Evolutionary conservation across 169 alveolate species (phyloP), one percentile per base, ranked within the genome.

Genomic region (Plasmodium falciparum): DNA sequence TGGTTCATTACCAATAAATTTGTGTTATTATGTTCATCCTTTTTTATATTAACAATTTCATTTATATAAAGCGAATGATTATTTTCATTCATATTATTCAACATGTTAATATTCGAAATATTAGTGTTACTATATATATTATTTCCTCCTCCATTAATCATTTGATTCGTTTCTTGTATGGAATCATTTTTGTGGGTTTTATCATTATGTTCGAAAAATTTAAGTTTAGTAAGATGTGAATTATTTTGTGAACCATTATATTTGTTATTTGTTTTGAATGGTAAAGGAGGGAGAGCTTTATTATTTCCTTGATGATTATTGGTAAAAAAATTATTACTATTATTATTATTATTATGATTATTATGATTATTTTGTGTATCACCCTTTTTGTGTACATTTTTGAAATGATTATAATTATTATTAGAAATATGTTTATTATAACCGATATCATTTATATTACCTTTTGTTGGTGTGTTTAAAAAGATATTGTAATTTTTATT

Each of bases 211-310:
- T 58, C 85, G 58, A n/a, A 73, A 5, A 54, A 39, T 26, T 73
- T 69, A 12, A 69, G 63, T 47, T 13, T 69, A 7, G 63, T 69
- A 0, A 17, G 39, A 47, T 47, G 45, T 43, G 15, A n/a, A n/a
- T 54, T 73, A 11, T 66, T 22, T 17, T 20, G 20, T 8, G 8
- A 0, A 15, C 7, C 0, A 56, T 73, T 73, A 12, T 11, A 20
- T 26, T 70, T 70, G 15, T 7, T 2, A 49, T 6, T 6, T 3
- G 29, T 70, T 70, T 70, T 70, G 50, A 70, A 70, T 49, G 78
- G 78, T 52, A 70, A 20, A 7, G 78, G 78, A 8, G 78, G 78
- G 3, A 70, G 45, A 2, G 13, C 17, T n/a, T 70, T 70, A 70
- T 49, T 70, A 17, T 49, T 15, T 61, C 9, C 17, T 61, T 61